These are phyloP conservation scores for Thraustochytrium sp. DNA, from an alignment of 352 stramenopile genomes.

Conservation along the genomic window DNA sequence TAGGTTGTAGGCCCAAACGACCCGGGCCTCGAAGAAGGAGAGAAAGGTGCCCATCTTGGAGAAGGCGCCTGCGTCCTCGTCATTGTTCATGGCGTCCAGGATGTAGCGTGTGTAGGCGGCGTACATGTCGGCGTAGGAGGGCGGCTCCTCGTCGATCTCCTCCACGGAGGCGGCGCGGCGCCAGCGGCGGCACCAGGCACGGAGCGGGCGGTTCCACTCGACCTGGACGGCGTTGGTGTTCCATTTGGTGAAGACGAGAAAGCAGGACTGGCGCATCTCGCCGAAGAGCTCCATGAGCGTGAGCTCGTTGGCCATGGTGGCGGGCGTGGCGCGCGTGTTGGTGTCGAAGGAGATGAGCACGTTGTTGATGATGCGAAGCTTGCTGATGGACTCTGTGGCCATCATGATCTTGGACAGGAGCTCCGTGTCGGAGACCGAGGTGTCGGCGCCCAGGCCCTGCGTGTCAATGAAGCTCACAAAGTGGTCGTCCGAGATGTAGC, in stretches of 20 bases:
- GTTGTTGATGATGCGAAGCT: conserved; percentile 37
- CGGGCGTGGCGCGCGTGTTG: conserved; percentile 33
- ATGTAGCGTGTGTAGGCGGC: conserved; percentile 17
- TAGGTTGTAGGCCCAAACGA: conserved; percentile 21
- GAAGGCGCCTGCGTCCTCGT: conserved; percentile 32
- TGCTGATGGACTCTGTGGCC: conserved; percentile 34
- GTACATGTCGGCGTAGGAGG: conserved; percentile 32
- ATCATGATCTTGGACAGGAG: conserved; percentile 40
- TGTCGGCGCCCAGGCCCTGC: conserved; percentile 32
- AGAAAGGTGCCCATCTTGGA: conserved; percentile 42
- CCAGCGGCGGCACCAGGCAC: background rate
- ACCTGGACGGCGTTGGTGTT: conserved; percentile 32
- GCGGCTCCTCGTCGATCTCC: conserved; percentile 27
- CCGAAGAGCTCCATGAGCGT: conserved; percentile 42
- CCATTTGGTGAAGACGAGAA: conserved; percentile 38
- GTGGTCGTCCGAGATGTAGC: conserved; percentile 34
- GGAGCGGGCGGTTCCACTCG: conserved; percentile 15
- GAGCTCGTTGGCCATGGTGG: conserved; percentile 35
- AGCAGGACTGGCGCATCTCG: conserved; percentile 32
- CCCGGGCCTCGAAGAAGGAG: conserved; percentile 27
- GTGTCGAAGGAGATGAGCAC: conserved; percentile 41
- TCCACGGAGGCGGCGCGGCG: background rate
- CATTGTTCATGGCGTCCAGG: conserved; percentile 25
- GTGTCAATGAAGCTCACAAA: conserved; percentile 40
- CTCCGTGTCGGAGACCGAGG: conserved; percentile 33